A percentile compares a stretch with the other conserved stretches of the same genome.
Conservation (phyloP, 2,329 filamentous ascomycete species). For the Xylaria sp. region DNA sequence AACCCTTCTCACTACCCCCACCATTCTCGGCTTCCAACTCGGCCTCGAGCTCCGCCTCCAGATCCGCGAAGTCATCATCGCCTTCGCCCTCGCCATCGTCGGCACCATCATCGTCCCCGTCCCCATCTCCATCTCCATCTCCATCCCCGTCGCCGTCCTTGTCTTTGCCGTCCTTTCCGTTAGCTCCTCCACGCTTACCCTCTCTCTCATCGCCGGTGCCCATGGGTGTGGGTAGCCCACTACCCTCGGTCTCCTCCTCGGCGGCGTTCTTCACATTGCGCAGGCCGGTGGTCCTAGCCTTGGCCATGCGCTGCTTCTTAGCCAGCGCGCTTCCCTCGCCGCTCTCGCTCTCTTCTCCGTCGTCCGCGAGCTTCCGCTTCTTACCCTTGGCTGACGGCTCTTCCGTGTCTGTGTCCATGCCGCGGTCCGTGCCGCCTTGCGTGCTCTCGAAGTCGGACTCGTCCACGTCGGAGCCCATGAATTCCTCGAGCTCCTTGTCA, state of each 20-base stretch:
- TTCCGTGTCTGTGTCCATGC: conserved; percentile 37
- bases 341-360: conserved; percentile 26
- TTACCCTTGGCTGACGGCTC: conserved; percentile 36
- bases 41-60: conserved; percentile 52
- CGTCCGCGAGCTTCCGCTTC: conserved; percentile 34
- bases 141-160: conserved; percentile 2
- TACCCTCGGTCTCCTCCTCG: conserved; percentile 36
- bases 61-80: conserved; percentile 46
- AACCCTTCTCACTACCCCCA: conserved; percentile 35
- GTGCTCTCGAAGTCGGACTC: conserved; percentile 49
- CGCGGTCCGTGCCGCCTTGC: conserved; percentile 31
- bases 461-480: conserved; percentile 57
- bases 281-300: conserved; percentile 43
- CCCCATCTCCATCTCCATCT: conserved; percentile 37
- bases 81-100: conserved; percentile 10
- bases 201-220: conserved; percentile 47
- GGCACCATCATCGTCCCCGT: too few species aligned
- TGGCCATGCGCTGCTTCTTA: conserved; percentile 48
- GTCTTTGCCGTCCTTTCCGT: conserved; percentile 29
- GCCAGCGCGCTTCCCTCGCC: conserved; percentile 37
- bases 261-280: conserved; percentile 44
- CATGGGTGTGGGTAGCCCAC: conserved; percentile 41
- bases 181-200: conserved; percentile 31
- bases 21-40: conserved; percentile 44
- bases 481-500: conserved; percentile 67